These are phyloP conservation scores for Esteya vermicola DNA, from an alignment of 2,329 filamentous ascomycete genomes.

Conservation along the genomic window DNA sequence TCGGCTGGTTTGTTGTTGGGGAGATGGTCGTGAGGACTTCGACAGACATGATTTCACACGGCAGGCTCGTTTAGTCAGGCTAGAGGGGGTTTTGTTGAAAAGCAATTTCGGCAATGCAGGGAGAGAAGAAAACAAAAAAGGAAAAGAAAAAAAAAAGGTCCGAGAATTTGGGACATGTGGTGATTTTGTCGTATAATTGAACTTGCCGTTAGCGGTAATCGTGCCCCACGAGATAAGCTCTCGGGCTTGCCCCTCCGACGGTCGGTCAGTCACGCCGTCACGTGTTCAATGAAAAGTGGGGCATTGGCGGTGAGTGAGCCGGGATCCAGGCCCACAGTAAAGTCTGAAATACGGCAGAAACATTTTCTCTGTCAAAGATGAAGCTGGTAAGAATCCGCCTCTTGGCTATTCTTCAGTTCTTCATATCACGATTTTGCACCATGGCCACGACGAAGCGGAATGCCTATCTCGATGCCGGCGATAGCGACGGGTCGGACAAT, in stretches of 20 bases:
- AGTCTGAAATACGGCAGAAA: neutral
- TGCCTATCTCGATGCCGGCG: constrained; percentile 49
- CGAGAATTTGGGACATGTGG: too few species aligned
- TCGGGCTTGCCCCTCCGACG: neutral
- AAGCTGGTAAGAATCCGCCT: neutral
- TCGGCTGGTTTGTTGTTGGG: constrained; percentile 71
- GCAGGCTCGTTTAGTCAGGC: neutral
- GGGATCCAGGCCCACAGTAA: neutral
- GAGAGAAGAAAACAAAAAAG: too few species aligned
- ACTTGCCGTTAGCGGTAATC: neutral
- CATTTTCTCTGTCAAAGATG: neutral
- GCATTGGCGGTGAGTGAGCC: neutral
- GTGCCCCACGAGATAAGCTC: neutral
- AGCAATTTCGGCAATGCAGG: too few species aligned
- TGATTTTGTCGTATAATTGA: too few species aligned
- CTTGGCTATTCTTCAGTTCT: too few species aligned
- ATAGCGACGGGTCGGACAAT: constrained; percentile 44
- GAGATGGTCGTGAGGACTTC: constrained; percentile 69
- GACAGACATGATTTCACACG: constrained; percentile 37
- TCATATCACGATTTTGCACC: too few species aligned
- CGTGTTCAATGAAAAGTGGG: neutral
- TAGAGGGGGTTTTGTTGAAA: too few species aligned
- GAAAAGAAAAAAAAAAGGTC: too few species aligned
- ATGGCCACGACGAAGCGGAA: constrained; percentile 66
- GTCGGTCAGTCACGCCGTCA: neutral